Percentiles rank a stretch among this genome's conserved stretches.
Evolutionary conservation across 2,329 filamentous ascomycete species (phyloP).

Genomic region (Alternaria sp.): DNA sequence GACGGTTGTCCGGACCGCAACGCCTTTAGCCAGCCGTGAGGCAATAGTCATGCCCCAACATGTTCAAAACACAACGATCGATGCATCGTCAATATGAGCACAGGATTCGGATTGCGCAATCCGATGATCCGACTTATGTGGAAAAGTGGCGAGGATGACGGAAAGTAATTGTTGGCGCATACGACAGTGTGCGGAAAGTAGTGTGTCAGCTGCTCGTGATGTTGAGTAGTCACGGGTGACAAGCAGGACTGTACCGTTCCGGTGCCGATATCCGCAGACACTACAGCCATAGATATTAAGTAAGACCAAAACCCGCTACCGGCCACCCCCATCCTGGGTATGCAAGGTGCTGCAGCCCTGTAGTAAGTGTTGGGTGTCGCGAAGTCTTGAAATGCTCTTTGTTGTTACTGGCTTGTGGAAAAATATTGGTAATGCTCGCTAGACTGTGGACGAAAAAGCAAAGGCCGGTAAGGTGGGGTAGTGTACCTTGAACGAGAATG

Average conservation of each 20-base stretch:
- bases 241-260: slow-evolving; percentile 3
- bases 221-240: slow-evolving; percentile 3
- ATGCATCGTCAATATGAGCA: slow-evolving; percentile 12
- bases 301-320: slow-evolving; percentile 5
- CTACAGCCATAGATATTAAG: slow-evolving; percentile 1
- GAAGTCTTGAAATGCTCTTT: background rate
- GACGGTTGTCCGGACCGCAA: slow-evolving; percentile 46
- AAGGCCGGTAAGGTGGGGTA: background rate
- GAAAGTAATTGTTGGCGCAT: background rate
- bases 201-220: slow-evolving; percentile 10
- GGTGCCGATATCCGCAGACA: slow-evolving; percentile 11
- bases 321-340: slow-evolving; percentile 1
- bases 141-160: background rate
- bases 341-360: slow-evolving; percentile 11
- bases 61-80: slow-evolving; percentile 2
- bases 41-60: slow-evolving; percentile 5
- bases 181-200: background rate
- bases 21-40: slow-evolving; percentile 36
- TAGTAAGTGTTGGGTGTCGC: slow-evolving; percentile 1
- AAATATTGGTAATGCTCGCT: slow-evolving; percentile 2
- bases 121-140: background rate
- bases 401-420: background rate
- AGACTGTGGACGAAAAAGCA: slow-evolving; percentile 2
- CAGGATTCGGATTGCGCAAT: slow-evolving; percentile 9
- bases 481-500: background rate